These are phyloP conservation scores for Prunella vulgaris DNA, from an alignment of 257 asterid species.

Conservation along the genomic window DNA sequence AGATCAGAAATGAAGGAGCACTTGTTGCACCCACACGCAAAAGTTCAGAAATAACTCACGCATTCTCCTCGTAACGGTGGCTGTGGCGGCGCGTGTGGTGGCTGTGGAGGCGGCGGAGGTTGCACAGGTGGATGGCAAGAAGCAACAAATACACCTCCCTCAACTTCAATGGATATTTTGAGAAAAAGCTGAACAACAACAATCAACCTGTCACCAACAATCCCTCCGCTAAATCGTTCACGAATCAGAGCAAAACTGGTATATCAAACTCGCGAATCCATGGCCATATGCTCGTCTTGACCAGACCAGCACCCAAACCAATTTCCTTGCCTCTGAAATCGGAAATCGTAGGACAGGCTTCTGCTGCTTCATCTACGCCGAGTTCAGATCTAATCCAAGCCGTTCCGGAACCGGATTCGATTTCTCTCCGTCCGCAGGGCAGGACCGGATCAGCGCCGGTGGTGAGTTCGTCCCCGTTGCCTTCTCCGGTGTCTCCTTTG, in stretches of 20 bases:
- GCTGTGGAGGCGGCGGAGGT: constrained; percentile 31
- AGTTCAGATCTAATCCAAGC: constrained; percentile 35
- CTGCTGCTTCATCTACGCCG: constrained; percentile 17
- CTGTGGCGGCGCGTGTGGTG: constrained; percentile 34
- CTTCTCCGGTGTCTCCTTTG: constrained; percentile 44
- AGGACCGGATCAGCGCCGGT: constrained; percentile 54
- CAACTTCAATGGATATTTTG: constrained; percentile 74
- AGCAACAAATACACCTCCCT: constrained; percentile 71
- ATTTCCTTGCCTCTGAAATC: constrained; percentile 34
- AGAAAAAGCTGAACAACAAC: constrained; percentile 42
- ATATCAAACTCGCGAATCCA: constrained; percentile 66
- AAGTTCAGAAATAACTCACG: background rate
- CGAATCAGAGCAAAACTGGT: constrained; percentile 34
- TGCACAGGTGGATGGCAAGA: constrained; percentile 79
- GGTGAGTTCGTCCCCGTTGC: constrained; percentile 26
- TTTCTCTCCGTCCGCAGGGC: constrained; percentile 68
- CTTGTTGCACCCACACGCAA: constrained; percentile 18
- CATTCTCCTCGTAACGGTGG: constrained; percentile 36
- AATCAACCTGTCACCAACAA: constrained; percentile 25
- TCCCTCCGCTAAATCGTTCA: constrained; percentile 32
- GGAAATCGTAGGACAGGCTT: constrained; percentile 21
- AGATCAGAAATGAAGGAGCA: background rate
- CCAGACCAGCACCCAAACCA: constrained; percentile 62
- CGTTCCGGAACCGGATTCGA: constrained; percentile 34
- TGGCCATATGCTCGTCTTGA: constrained; percentile 81